Evolutionary conservation across 257 asterid genomes (phyloP).

Genomic region (Gentiana straminea): DNA sequence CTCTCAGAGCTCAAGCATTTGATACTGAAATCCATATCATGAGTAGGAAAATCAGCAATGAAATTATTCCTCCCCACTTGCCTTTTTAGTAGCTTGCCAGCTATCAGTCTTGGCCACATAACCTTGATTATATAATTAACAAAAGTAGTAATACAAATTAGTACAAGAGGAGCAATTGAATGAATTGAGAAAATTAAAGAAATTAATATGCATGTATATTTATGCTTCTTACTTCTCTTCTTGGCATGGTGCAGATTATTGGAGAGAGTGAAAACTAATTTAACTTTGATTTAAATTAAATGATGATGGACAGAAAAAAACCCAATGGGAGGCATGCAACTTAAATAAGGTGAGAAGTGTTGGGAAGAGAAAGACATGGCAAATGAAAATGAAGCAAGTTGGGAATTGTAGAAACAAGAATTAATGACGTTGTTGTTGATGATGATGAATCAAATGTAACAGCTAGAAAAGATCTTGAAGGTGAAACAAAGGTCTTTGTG

Average conservation of each 20-base stretch:
- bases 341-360: constrained; percentile 1
- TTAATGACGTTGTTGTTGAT: constrained; percentile 12
- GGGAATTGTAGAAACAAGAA: constrained; percentile 5
- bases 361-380: not conserved
- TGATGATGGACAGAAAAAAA: too few relatives aligned
- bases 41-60: constrained; percentile 37
- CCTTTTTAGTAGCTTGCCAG: constrained; percentile 36
- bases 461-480: not conserved
- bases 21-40: constrained; percentile 17
- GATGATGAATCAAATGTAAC: not conserved
- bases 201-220: too few relatives aligned
- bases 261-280: too few relatives aligned
- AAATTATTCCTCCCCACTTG: constrained; percentile 41
- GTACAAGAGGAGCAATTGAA: too few relatives aligned
- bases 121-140: constrained; percentile 12
- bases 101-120: constrained; percentile 61
- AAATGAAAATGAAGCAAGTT: constrained; percentile 3
- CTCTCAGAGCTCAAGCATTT: constrained; percentile 16
- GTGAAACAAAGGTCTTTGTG: not conserved
- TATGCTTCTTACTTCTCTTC: too few relatives aligned
- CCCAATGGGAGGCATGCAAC: too few relatives aligned
- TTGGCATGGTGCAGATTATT: too few relatives aligned
- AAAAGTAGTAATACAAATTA: too few relatives aligned
- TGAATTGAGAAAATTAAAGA: too few relatives aligned
- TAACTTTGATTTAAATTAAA: too few relatives aligned